Conservation (phyloP, 371 early-diverging fungal species). For the Basidiobolus meristosporus region DNA sequence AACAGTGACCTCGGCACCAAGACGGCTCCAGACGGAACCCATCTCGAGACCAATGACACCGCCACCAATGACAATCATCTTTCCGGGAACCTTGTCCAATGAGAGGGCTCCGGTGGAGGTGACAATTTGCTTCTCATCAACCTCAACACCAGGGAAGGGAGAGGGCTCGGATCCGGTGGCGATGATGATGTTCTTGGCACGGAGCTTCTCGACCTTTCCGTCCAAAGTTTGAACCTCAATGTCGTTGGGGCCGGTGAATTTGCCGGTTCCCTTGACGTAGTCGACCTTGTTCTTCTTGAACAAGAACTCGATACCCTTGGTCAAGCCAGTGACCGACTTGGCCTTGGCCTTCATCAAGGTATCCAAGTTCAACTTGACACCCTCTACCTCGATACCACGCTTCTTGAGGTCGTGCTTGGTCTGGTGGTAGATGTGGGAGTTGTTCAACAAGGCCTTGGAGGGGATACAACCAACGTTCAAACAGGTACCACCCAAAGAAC, state of each 20-base stretch:
- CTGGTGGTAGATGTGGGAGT: constrained; percentile 91
- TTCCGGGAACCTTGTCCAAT: constrained; percentile 81
- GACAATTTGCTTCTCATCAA: constrained; percentile 91
- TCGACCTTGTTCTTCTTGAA: constrained; percentile 95
- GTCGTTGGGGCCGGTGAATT: constrained; percentile 54
- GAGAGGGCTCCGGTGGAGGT: constrained; percentile 94
- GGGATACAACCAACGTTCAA: constrained; percentile 98
- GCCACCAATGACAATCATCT: constrained; percentile 96
- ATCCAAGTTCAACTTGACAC: constrained; percentile 67
- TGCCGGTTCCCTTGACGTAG: constrained; percentile 85
- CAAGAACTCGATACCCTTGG: constrained; percentile 82
- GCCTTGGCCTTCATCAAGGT: constrained; percentile 86
- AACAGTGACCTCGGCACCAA: constrained; percentile 89
- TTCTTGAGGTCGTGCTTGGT: constrained; percentile 77
- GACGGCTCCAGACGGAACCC: constrained; percentile 92
- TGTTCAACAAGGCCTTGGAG: constrained; percentile 94
- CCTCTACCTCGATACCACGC: constrained; percentile 86
- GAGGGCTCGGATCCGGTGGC: constrained; percentile 94
- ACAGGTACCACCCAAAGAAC: constrained; percentile 93
- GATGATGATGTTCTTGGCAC: constrained; percentile 89
- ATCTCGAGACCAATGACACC: constrained; percentile 97
- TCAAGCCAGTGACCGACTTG: constrained; percentile 71
- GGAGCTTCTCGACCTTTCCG: constrained; percentile 44
- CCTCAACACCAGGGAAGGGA: constrained; percentile 81
- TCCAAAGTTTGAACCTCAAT: constrained; percentile 64